Conservation (phyloP, 106 monocot genomes). For the Allium fistulosum region DNA sequence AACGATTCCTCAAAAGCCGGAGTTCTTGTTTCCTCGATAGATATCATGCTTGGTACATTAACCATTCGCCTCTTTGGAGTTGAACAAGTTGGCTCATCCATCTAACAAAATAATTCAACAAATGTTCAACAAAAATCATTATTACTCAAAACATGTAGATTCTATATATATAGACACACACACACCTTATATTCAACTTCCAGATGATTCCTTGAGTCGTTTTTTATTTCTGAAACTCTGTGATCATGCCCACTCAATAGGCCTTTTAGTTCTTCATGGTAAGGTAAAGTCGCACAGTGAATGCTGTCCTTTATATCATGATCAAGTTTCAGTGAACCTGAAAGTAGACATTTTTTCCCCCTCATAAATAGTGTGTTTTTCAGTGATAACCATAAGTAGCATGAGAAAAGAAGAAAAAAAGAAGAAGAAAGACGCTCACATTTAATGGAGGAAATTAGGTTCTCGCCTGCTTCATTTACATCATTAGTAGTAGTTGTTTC, state of each 20-base stretch:
- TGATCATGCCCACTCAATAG: slow-evolving; percentile 44
- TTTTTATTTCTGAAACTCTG: slow-evolving; percentile 35
- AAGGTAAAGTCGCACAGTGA: slow-evolving; percentile 24
- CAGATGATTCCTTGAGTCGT: slow-evolving; percentile 38
- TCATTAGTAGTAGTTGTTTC: slow-evolving; percentile 34
- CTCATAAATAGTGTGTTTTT: too few relatives aligned
- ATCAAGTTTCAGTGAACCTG: slow-evolving; percentile 72
- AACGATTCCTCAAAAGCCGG: slow-evolving; percentile 68
- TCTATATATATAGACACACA: not conserved
- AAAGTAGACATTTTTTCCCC: not conserved
- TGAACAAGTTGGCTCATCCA: slow-evolving; percentile 70
- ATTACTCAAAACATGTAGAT: too few relatives aligned
- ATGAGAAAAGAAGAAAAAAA: too few relatives aligned
- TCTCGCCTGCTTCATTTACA: slow-evolving; percentile 30
- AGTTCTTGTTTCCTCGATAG: slow-evolving; percentile 66
- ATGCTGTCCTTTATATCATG: slow-evolving; percentile 28
- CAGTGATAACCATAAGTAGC: too few relatives aligned
- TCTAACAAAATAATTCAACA: slow-evolving; percentile 17
- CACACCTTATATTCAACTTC: slow-evolving; percentile 65
- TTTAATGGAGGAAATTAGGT: slow-evolving; percentile 49
- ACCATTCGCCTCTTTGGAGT: slow-evolving; percentile 57
- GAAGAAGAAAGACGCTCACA: slow-evolving; percentile 26
- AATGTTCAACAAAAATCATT: too few relatives aligned
- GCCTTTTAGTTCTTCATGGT: slow-evolving; percentile 25
- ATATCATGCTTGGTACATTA: slow-evolving; percentile 33